A percentile compares a stretch with the other conserved stretches of the same genome.
Evolutionary conservation across 73 alveolate species (phyloP).

Genomic region (Tetrahymena thermophila): DNA sequence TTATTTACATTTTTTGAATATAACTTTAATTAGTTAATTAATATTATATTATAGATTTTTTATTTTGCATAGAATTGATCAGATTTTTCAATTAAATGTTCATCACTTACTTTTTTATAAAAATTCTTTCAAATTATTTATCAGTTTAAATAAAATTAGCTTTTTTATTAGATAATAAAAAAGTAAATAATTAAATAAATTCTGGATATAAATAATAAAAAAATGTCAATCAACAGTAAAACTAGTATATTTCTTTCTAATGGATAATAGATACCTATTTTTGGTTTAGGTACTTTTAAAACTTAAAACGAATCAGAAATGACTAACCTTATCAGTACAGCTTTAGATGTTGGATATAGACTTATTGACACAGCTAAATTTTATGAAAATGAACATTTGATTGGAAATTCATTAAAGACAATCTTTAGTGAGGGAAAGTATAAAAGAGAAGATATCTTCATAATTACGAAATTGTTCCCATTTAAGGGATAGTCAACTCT

Average conservation of each 20-base stretch:
- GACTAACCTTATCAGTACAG: neutral
- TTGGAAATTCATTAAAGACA: slow-evolving; percentile 49
- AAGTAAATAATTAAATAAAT: too few relatives aligned
- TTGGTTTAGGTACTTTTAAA: neutral
- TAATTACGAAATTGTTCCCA: slow-evolving; percentile 36
- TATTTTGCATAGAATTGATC: too few relatives aligned
- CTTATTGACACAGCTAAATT: slow-evolving; percentile 72
- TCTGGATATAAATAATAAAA: too few relatives aligned
- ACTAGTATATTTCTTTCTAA: neutral
- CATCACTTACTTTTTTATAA: neutral
- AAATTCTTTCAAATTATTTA: too few relatives aligned
- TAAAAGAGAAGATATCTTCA: slow-evolving; percentile 49
- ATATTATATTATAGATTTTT: too few relatives aligned
- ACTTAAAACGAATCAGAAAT: neutral
- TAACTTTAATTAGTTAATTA: too few relatives aligned
- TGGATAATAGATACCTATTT: neutral
- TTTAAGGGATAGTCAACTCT: slow-evolving; percentile 15
- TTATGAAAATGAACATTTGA: slow-evolving; percentile 51
- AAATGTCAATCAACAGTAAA: neutral
- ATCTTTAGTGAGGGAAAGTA: slow-evolving; percentile 38
- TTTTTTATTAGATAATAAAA: too few relatives aligned
- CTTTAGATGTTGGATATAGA: slow-evolving; percentile 53
- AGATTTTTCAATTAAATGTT: too few relatives aligned
- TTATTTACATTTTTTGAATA: too few relatives aligned
- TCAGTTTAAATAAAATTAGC: too few relatives aligned